Percentiles rank a stretch among this genome's conserved stretches.
Evolutionary conservation across 495 filamentous ascomycete species (phyloP).

Genomic region (Penicillium waksmanii): DNA sequence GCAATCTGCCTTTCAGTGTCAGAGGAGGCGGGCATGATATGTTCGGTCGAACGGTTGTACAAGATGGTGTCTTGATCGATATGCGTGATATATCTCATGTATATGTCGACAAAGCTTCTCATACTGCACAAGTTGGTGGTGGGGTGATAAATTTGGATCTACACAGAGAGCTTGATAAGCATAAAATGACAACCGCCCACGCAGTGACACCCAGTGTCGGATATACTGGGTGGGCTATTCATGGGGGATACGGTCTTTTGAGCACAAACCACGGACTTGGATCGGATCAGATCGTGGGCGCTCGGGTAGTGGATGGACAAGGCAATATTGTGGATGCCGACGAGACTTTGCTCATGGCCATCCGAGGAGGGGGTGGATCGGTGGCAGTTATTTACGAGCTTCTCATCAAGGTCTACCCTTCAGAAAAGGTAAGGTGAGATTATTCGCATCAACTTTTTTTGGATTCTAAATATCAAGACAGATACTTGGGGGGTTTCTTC

Average conservation of each 20-base stretch:
- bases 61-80: constrained; percentile 39
- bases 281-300: constrained; percentile 43
- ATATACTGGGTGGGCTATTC: constrained; percentile 41
- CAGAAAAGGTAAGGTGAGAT: constrained; percentile 11
- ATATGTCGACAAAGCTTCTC: constrained; percentile 24
- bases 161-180: constrained; percentile 9
- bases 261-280: constrained; percentile 37
- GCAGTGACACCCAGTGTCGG: constrained; percentile 29
- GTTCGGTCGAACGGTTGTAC: constrained; percentile 28
- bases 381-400: constrained; percentile 45
- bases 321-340: constrained; percentile 38
- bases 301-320: constrained; percentile 38
- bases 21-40: constrained; percentile 44
- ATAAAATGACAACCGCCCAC: constrained; percentile 13
- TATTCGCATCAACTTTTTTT: background rate
- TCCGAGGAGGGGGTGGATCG: constrained; percentile 43
- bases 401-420: constrained; percentile 39
- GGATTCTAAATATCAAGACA: background rate
- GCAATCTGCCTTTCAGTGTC: constrained; percentile 35
- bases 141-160: constrained; percentile 27
- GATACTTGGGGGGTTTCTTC: constrained; percentile 18
- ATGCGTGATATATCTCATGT: constrained; percentile 41
- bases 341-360: constrained; percentile 32
- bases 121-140: constrained; percentile 40
- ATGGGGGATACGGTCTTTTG: constrained; percentile 45